These are phyloP conservation scores for Willaertia magna DNA, from an alignment of 208 protist genomes.

Conservation along the genomic window DNA sequence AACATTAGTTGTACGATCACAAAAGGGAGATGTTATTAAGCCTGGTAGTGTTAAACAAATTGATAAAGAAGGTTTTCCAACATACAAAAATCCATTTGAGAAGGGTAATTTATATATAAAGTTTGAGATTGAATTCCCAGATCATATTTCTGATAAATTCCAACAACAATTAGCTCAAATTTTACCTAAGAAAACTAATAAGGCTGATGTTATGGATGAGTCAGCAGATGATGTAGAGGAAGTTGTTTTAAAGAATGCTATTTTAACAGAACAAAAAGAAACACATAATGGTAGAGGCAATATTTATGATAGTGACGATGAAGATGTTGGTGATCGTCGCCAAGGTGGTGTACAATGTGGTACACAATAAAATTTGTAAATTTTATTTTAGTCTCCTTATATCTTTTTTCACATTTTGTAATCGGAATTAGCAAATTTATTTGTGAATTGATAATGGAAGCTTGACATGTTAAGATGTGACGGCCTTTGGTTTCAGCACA, in stretches of 20 bases:
- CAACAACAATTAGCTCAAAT: not conserved
- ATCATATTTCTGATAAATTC: constrained; percentile 28
- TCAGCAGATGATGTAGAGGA: not conserved
- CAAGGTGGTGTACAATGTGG: not conserved
- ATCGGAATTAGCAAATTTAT: no score
- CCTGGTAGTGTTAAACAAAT: constrained; percentile 62
- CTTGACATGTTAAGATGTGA: no score
- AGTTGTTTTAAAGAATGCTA: not conserved
- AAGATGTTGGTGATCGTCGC: not conserved
- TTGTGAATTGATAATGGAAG: no score
- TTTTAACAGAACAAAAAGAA: not conserved
- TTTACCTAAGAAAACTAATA: not conserved
- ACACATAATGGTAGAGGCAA: no score
- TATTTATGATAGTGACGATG: not conserved
- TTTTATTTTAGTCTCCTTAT: no score
- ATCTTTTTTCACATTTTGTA: no score
- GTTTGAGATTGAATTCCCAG: constrained; percentile 73
- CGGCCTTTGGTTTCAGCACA: no score
- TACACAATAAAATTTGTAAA: not conserved
- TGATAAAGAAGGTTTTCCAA: constrained; percentile 75
- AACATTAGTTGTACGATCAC: constrained; percentile 53
- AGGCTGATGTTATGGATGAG: not conserved
- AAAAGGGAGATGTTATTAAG: constrained; percentile 53
- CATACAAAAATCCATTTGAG: constrained; percentile 64
- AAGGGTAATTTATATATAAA: constrained; percentile 67